Base-by-base conservation (phyloP, 495 filamentous ascomycete genomes). In the Trichoderma asperelloides region DNA sequence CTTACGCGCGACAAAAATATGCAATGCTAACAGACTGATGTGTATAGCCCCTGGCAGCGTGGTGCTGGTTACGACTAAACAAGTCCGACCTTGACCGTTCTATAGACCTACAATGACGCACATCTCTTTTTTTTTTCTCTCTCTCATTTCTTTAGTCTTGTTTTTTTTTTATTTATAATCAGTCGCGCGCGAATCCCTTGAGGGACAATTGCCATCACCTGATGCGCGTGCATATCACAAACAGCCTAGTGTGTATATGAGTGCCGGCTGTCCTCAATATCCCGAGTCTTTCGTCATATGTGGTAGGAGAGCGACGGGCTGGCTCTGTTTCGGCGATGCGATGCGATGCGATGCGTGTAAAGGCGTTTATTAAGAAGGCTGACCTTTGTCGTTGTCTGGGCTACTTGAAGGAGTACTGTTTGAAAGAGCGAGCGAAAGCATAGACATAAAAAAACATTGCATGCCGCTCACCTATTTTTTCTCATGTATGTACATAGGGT, bases 11-110 rank as follows among this genome's bases (percentile, higher is more conserved):
- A 27, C 18, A 21, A 60, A 4, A 30, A 4, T 11, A 60, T 60
- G 0, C 4, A 60, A 30, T 18, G 2, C 25, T 30, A 13, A 15
- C 71, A 76, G 71, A 74, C 68, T 67, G 65, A 55, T 21, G 5
- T 63, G 2, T 28, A 30, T 60, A 84, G 82, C 70, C 77, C 78
- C 37, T 85, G 83, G 83, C 82, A 85, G 72, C 78, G 81, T 68
- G 83, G 83, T 64, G 83, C 83, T 25, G 83, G 83, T 65, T 85
- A 85, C 69, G 83, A 85, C 4, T 47, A 65, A 13, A 25, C 15
- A 49, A 65, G 64, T 13, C n/a, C 55, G 23, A 33, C 28, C 9
- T 30, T 18, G 23, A 30, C 55, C 11, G 25, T 28, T 21, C 28
- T 25, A 30, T 60, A 13, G 28, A 49, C 43, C 27, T 45, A 49